Conservation (phyloP, 148 eudicot species). For the Camellia lanceoleosa region DNA sequence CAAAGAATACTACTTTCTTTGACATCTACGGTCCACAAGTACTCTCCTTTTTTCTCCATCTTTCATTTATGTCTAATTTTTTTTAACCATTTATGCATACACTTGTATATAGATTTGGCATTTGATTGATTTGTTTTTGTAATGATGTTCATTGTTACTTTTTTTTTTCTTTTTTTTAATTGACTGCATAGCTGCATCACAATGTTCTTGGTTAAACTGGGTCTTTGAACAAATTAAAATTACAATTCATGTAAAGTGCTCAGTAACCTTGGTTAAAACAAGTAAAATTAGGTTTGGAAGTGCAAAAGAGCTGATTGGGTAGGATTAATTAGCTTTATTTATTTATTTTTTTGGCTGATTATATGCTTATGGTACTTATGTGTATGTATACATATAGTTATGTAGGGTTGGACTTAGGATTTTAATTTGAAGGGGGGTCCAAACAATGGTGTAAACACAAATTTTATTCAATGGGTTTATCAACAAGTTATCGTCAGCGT, state of each 20-base stretch:
- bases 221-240: background rate
- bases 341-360: no score
- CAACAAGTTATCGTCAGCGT: no score
- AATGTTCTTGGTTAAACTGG: background rate
- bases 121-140: background rate
- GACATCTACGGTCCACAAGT: conserved; percentile 86
- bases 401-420: no score
- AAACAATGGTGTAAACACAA: no score
- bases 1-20: conserved; percentile 33
- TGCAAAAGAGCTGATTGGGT: background rate
- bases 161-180: background rate
- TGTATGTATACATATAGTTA: no score
- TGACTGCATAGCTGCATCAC: background rate
- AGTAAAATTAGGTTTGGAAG: conserved; percentile 1
- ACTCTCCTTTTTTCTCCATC: conserved; percentile 1
- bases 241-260: background rate
- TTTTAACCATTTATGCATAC: background rate
- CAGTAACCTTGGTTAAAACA: background rate
- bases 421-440: no score
- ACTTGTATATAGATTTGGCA: background rate
- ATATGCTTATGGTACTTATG: background rate
- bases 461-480: no score
- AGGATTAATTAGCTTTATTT: background rate
- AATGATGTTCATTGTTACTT: background rate
- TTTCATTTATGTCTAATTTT: no score